Base-by-base conservation (phyloP, 768 basidiomycete genomes). In the Collybia mongolica region DNA sequence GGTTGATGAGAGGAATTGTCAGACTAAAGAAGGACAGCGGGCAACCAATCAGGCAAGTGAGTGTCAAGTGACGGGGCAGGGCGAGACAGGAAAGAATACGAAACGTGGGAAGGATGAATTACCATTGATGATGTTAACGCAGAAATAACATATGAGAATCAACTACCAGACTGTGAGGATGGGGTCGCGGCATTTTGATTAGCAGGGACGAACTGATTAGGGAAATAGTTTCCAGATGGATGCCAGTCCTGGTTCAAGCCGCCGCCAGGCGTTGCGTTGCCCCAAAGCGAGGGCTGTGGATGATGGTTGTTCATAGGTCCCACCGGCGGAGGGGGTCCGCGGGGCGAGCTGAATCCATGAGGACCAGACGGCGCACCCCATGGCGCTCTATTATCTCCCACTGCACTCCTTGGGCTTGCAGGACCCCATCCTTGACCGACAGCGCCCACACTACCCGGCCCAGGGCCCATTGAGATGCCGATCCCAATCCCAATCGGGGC, bases 171-270 rank as follows among this genome's bases (percentile, higher is more conserved):
- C 56, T 75, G 72, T 40, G 72, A 65, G 15, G 68, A 65, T 44
- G 83, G 73, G n/a, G 82, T 75, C 15, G 82, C 72, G 37, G 82
- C 66, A 42, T 77, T 75, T 52, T 70, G 76, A 36, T 71, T 69
- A 32, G 32, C 32, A 32, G 32, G 32, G 46, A 77, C 57, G 55
- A 80, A 83, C 36, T 74, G 67, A 39, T 66, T 71, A 24, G 55
- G 48, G 59, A 77, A 82, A 58, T 78, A 82, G 20, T 65, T 62
- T 2, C 69, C 60, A 28, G 75, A 54, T 9, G 76, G 69, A 52
- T 80, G 81, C 82, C 82, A 84, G 15, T 77, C 75, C 7, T 76
- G 63, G 46, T 55, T 49, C 23, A 51, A 5, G 35, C 56, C 15
- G 65, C 64, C 19, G 6, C 46, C 44, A 35, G 59, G 49, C 1